Conservation (phyloP, 768 basidiomycete species). For the Pulveroboletus frians region DNA sequence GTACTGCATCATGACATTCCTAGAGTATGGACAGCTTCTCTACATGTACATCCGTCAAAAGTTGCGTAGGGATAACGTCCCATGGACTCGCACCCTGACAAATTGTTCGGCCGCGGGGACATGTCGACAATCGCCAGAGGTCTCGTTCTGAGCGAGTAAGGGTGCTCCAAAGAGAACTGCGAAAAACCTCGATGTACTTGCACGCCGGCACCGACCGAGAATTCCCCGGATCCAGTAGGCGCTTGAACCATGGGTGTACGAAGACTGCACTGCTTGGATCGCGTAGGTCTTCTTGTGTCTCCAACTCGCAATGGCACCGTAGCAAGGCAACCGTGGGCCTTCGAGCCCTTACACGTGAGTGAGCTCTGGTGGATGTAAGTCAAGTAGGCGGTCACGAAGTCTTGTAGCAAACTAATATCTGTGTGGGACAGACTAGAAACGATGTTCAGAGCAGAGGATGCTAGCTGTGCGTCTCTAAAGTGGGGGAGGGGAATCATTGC, state of each 20-base stretch:
- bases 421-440: too few species aligned
- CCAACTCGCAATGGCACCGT: too few species aligned
- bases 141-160: slow-evolving; percentile 1
- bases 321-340: too few species aligned
- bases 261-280: too few species aligned
- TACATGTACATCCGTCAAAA: neutral
- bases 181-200: slow-evolving; percentile 5
- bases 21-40: too few species aligned
- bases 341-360: too few species aligned
- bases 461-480: too few species aligned
- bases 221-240: neutral
- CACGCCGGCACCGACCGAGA: neutral
- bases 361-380: slow-evolving; percentile 6
- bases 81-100: slow-evolving; percentile 5
- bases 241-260: slow-evolving; percentile 14
- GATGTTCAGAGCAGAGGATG: too few species aligned
- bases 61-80: slow-evolving; percentile 3
- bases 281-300: too few species aligned
- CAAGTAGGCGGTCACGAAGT: slow-evolving; percentile 6
- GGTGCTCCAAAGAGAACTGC: slow-evolving; percentile 13
- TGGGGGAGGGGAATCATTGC: too few species aligned
- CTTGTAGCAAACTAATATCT: neutral
- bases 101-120: slow-evolving; percentile 8
- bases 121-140: slow-evolving; percentile 5
- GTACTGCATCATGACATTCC: too few species aligned